These are phyloP conservation scores for Lanmaoa pseudosensibilis DNA, from an alignment of 768 basidiomycete species.

Conservation along the genomic window DNA sequence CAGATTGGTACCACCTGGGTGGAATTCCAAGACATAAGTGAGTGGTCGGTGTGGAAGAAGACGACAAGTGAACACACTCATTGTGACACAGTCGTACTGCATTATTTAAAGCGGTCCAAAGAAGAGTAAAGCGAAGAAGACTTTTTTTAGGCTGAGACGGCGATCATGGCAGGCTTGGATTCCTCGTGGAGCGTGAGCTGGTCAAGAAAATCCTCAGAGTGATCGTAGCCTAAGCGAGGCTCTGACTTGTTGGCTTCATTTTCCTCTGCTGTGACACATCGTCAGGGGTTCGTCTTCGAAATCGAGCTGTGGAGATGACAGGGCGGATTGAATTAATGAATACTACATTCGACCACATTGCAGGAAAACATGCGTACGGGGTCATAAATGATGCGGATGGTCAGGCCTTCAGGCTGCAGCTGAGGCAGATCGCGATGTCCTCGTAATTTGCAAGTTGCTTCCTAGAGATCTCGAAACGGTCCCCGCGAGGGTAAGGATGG, in stretches of 20 bases:
- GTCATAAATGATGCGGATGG: slow-evolving; percentile 92
- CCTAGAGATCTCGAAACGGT: slow-evolving; percentile 93
- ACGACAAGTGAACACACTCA: background rate
- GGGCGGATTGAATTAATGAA: background rate
- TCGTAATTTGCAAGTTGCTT: slow-evolving; percentile 84
- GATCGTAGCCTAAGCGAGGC: slow-evolving; percentile 42
- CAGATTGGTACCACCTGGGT: background rate
- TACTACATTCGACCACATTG: background rate
- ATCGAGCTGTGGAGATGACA: slow-evolving; percentile 56
- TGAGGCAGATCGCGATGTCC: slow-evolving; percentile 94
- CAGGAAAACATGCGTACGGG: slow-evolving; percentile 59
- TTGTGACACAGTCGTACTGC: slow-evolving; percentile 1
- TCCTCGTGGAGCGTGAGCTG: slow-evolving; percentile 42
- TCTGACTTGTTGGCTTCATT: slow-evolving; percentile 36
- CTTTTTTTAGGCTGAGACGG: slow-evolving; percentile 19
- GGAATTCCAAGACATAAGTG: background rate
- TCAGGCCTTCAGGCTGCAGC: slow-evolving; percentile 90
- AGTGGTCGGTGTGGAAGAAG: background rate
- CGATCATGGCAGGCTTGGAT: slow-evolving; percentile 8
- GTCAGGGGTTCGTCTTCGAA: slow-evolving; percentile 75
- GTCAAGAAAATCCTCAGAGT: slow-evolving; percentile 69
- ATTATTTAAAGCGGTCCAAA: background rate
- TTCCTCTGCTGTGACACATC: slow-evolving; percentile 36
- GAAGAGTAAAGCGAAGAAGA: background rate
- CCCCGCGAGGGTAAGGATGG: slow-evolving; percentile 97